Conservation (phyloP, 495 filamentous ascomycete genomes). For the Aspergillus carlsbadensis region DNA sequence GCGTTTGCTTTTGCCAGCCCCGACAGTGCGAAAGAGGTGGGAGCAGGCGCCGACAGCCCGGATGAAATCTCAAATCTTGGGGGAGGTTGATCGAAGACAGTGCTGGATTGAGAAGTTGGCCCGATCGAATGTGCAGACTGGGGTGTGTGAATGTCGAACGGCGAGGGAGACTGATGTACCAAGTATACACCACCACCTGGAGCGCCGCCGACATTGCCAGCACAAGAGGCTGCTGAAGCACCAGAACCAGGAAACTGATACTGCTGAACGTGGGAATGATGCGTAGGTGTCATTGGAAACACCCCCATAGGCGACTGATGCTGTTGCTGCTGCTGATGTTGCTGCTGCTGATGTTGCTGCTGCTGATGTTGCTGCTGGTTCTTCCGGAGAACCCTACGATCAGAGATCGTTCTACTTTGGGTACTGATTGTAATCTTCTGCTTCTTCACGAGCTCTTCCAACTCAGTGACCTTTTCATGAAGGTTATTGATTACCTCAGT, state of each 20-base stretch:
- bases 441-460: constrained; percentile 22
- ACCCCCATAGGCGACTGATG: constrained; percentile 11
- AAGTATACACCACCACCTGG: not conserved
- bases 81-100: constrained; percentile 13
- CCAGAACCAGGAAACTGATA: not conserved
- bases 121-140: not conserved
- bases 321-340: constrained; percentile 1
- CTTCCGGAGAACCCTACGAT: constrained; percentile 15
- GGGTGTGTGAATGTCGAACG: constrained; percentile 5
- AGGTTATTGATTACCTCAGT: constrained; percentile 12
- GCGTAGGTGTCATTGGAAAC: constrained; percentile 17
- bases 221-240: not conserved
- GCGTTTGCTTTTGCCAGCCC: not conserved
- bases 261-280: constrained; percentile 1
- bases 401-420: constrained; percentile 29
- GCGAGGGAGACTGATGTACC: not conserved
- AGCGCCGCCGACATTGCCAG: not conserved
- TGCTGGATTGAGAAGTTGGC: not conserved
- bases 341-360: constrained; percentile 6
- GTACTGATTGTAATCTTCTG: constrained; percentile 26
- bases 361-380: not conserved
- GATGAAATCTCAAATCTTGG: constrained; percentile 11
- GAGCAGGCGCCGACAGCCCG: not conserved
- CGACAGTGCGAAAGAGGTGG: not conserved
- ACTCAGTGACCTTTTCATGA: constrained; percentile 13